These are phyloP conservation scores for Nakataea oryzae DNA, from an alignment of 2,329 filamentous ascomycete species.

Conservation along the genomic window DNA sequence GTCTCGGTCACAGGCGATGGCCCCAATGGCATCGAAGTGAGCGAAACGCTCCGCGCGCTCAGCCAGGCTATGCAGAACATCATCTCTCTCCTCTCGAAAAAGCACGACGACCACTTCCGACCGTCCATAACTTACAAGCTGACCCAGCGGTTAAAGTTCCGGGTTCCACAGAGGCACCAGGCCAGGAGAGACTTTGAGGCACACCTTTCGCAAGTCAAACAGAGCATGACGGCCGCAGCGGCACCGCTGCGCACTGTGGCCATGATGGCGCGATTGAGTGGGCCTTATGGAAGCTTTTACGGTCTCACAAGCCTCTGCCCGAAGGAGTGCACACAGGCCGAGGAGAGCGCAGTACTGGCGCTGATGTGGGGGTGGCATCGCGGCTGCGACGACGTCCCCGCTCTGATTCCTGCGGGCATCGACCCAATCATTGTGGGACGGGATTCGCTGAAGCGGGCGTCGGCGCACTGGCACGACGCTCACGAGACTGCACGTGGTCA, in stretches of 20 bases:
- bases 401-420: neutral
- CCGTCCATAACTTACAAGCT: neutral
- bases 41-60: neutral
- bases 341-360: neutral
- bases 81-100: neutral
- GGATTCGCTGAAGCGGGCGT: neutral
- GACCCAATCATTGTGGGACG: neutral
- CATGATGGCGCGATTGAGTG: neutral
- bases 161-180: neutral
- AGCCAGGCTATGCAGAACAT: constrained; percentile 3
- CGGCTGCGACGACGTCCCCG: neutral
- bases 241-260: constrained; percentile 2
- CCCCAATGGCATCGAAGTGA: neutral
- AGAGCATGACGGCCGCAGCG: neutral
- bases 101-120: constrained; percentile 2
- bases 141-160: neutral
- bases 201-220: neutral
- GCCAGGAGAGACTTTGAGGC: neutral
- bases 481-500: neutral
- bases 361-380: neutral
- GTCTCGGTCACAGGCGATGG: neutral
- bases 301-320: neutral
- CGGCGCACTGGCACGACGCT: neutral
- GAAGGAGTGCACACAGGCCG: neutral
- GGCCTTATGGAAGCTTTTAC: neutral